A percentile compares a stretch with the other conserved stretches of the same genome.
Evolutionary conservation across 2,329 filamentous ascomycete species (phyloP).

Genomic region (Hyphodiscus sp.): DNA sequence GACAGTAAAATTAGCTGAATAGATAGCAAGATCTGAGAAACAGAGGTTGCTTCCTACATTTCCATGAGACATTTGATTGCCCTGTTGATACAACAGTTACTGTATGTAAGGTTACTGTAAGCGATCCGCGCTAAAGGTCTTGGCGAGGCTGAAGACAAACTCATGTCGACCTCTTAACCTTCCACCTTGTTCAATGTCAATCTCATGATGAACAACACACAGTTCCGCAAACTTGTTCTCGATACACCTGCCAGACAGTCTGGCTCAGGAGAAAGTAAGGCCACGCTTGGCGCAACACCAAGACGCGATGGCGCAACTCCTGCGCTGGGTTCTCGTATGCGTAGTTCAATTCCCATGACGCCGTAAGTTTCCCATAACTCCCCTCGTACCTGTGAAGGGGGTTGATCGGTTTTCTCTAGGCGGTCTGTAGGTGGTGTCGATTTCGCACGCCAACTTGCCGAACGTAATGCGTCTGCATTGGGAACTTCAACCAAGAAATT

Average conservation of each 20-base stretch:
- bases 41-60: too few relatives aligned
- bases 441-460: slow-evolving; percentile 79
- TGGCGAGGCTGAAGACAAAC: not conserved
- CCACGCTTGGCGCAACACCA: slow-evolving; percentile 23
- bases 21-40: too few relatives aligned
- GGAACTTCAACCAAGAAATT: slow-evolving; percentile 61
- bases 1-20: too few relatives aligned
- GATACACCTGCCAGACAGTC: slow-evolving; percentile 39
- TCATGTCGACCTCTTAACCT: not conserved
- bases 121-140: not conserved
- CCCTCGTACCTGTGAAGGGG: not conserved
- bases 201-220: slow-evolving; percentile 79
- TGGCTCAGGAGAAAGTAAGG: slow-evolving; percentile 11
- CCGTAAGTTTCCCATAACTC: slow-evolving; percentile 51
- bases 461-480: slow-evolving; percentile 40
- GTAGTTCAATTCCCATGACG: slow-evolving; percentile 86
- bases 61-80: too few relatives aligned
- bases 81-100: too few relatives aligned
- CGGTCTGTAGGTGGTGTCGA: slow-evolving; percentile 45
- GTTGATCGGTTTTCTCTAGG: slow-evolving; percentile 4
- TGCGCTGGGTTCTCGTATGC: slow-evolving; percentile 68
- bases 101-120: too few relatives aligned
- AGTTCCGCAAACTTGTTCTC: slow-evolving; percentile 78
- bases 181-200: not conserved
- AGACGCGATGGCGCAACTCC: slow-evolving; percentile 43